Base-by-base conservation (phyloP, 805 yeast species). In the Yarrowia sp. region DNA sequence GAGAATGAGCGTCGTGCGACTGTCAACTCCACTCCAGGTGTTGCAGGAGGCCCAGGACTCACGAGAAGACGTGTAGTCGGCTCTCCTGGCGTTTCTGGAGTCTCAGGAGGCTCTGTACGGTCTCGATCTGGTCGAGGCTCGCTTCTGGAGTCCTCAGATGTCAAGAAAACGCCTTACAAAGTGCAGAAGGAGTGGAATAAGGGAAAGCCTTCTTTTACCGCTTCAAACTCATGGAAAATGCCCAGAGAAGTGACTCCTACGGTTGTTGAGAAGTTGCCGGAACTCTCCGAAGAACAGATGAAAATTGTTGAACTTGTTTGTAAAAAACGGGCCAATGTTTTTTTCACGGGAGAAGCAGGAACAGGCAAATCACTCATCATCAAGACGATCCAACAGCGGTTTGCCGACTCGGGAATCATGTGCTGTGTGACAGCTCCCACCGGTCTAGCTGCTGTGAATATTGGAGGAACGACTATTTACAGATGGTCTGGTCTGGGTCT, bases 271-370 rank as follows among this genome's bases (percentile, higher is more conserved):
- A 8, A 14, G 5, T 22, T 66, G 32, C 69, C 76, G 9, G 71
- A 74, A 1, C 68, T 58, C 7, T 58, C 64, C 0, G 43, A 68
- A 7, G 87, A 85, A 71, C 90, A 86, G 71, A 71, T 74, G 53
- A 65, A 69, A 15, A 84, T 95, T 17, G 78, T 90, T 7, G 82
- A 84, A 9, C 75, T 87, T 47, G 93, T 85, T 0, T 72, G 82
- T 51, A 74, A 78, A 31, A 90, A 93, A 0, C 73, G 74, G 17
- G 77, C 79, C 13, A 89, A 87, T 66, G 77, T 95, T 11, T 95
- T 95, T 73, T 95, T 89, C 74, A 93, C 99, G 0, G 99, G 99
- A 65, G 90, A 98, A 35, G 99, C 99, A 0, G 99, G 99, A 71
- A 95, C 99, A 0, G 99, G 99, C 72, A 95, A 95, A 74, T 93